Evolutionary conservation across 805 yeast species (phyloP), one percentile per base, ranked within the genome.

Genomic region (Candida nanaspora): DNA sequence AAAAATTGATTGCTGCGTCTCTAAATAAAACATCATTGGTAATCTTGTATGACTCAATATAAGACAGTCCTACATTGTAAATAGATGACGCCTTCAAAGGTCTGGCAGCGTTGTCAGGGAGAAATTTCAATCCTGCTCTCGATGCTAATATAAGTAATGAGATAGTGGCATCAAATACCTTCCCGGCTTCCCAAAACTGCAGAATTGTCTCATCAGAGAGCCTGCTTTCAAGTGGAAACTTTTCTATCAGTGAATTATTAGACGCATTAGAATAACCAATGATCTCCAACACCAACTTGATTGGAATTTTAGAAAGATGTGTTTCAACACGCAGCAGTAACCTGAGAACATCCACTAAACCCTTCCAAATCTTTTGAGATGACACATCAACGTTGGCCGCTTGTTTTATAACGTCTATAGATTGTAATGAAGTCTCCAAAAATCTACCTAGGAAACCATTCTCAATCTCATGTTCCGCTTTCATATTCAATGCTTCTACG

Each of bases 401-500:
- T 9, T 20, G 8, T 13, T 43, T 26, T 13, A 61, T 63, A 13
- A 58, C 50, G 2, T 52, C 45, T 19, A 71, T 61, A 0, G 78
- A 70, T 13, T 48, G 51, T 2, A 51, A 42, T 4, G 76, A 59
- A 15, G 69, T 61, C 2, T 64, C 68, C 4, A 84, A 59, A 0
- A 93, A 82, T 46, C 86, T 74, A 2, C 84, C 82, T 45, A 78
- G 74, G 49, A 75, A 83, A 0, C 94, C 94, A 18, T 74, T 71
- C 1, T 49, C 50, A 10, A 80, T 57, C 40, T 80, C 72, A 38
- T 68, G 64, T 8, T 62, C 60, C 0, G 89, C 72, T 43, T 80
- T 73, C 11, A 70, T 66, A 16, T 81, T 65, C 33, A 78, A 63
- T 1, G 82, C 71, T 42, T 80, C 80, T 42, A 77, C 72, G 10